A percentile compares a stretch with the other conserved stretches of the same genome.
Evolutionary conservation across 2,329 filamentous ascomycete genomes (phyloP).

Genomic region (Beauveria scarabaeidicola): DNA sequence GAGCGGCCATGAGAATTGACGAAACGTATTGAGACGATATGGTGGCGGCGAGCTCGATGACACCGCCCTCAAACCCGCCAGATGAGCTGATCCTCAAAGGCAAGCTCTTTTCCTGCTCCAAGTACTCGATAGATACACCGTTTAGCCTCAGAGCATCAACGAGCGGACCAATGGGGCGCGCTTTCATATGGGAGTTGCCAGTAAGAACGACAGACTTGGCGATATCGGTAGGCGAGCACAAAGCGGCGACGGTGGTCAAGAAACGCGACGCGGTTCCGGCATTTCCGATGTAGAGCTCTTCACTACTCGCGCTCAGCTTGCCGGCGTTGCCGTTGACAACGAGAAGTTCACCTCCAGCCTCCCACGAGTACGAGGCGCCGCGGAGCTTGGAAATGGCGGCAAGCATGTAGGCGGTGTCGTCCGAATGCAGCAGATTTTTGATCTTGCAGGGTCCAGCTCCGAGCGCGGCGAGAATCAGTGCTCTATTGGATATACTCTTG

Average conservation of each 20-base stretch:
- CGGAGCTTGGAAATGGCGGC: conserved; percentile 79
- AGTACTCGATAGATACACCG: conserved; percentile 77
- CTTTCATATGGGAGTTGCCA: conserved; percentile 93
- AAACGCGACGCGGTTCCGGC: conserved; percentile 94
- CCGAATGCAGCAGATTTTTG: conserved; percentile 88
- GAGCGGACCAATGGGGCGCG: conserved; percentile 83
- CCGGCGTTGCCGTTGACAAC: conserved; percentile 90
- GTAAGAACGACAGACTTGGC: conserved; percentile 68
- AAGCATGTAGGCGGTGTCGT: conserved; percentile 96
- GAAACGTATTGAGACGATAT: conserved; percentile 99
- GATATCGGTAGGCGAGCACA: conserved; percentile 60
- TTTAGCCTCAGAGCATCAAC: conserved; percentile 85
- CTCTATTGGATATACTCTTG: conserved; percentile 95
- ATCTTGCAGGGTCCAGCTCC: conserved; percentile 79
- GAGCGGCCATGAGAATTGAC: conserved; percentile 91
- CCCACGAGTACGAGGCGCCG: conserved; percentile 86
- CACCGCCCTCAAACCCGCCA: conserved; percentile 73
- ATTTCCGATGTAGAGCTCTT: conserved; percentile 86
- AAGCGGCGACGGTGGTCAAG: conserved; percentile 79
- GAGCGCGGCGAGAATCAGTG: conserved; percentile 86
- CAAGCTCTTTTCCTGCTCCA: conserved; percentile 75
- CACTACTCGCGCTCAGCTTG: conserved; percentile 62
- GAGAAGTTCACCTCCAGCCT: conserved; percentile 85
- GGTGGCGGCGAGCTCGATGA: conserved; percentile 87
- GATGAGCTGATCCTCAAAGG: conserved; percentile 77